These are phyloP conservation scores for Arbutus unedo DNA, from an alignment of 148 eudicot genomes.

Conservation along the genomic window DNA sequence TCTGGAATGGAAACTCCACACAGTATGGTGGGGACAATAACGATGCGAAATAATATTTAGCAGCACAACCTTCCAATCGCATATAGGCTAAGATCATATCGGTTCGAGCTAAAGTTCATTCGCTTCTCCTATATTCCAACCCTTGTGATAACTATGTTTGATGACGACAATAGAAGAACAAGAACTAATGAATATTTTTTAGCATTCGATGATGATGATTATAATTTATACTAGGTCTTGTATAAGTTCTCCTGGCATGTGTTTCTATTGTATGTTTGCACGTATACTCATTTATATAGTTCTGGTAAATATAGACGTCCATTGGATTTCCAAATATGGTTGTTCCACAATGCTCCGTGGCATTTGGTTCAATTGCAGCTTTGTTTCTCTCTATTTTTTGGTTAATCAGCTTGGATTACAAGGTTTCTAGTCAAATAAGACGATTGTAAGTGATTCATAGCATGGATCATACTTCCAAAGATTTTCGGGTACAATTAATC, in stretches of 20 bases:
- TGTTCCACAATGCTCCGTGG: too few species aligned
- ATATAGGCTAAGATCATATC: background rate
- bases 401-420: background rate
- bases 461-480: background rate
- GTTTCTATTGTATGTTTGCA: background rate
- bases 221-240: background rate
- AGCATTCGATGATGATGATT: background rate
- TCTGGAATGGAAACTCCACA: constrained; percentile 69
- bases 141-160: background rate
- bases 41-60: constrained; percentile 32
- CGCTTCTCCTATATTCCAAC: background rate
- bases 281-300: background rate
- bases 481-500: background rate
- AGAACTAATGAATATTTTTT: background rate
- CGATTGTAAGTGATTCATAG: background rate
- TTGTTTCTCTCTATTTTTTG: too few species aligned
- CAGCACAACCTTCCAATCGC: background rate
- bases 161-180: background rate
- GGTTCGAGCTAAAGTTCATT: background rate
- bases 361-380: too few species aligned
- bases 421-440: background rate
- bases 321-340: background rate
- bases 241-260: background rate
- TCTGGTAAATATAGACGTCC: background rate
- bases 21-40: constrained; percentile 45